These are phyloP conservation scores for Neurospora sp. DNA, from an alignment of 495 filamentous ascomycete species.

Conservation along the genomic window DNA sequence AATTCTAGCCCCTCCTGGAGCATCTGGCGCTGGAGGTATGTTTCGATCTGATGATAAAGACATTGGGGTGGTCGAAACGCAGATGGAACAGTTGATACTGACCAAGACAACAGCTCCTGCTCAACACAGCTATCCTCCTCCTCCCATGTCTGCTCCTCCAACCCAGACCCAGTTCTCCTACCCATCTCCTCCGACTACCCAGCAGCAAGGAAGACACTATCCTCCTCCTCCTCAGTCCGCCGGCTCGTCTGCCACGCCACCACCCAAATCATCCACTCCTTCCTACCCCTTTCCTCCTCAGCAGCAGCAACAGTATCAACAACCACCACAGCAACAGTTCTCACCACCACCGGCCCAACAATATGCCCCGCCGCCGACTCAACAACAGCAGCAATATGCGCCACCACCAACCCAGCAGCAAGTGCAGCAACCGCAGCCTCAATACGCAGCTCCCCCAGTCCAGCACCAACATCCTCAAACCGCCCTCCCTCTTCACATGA, in stretches of 20 bases:
- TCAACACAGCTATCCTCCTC: slow-evolving; percentile 21
- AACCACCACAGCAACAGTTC: slow-evolving; percentile 17
- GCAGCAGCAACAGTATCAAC: slow-evolving; percentile 23
- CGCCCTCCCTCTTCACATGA: slow-evolving; percentile 21
- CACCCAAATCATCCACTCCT: slow-evolving; percentile 15
- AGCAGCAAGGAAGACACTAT: slow-evolving; percentile 20
- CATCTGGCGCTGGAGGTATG: slow-evolving; percentile 18
- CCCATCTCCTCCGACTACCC: slow-evolving; percentile 26
- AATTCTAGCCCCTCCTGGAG: slow-evolving; percentile 15
- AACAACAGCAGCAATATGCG: slow-evolving; percentile 14
- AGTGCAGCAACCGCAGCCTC: slow-evolving; percentile 3
- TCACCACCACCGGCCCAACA: slow-evolving; percentile 8
- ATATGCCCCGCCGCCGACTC: slow-evolving; percentile 26
- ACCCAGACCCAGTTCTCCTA: slow-evolving; percentile 37
- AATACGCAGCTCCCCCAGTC: slow-evolving; percentile 8
- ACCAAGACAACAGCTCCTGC: slow-evolving; percentile 3
- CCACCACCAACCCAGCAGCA: slow-evolving; percentile 16
- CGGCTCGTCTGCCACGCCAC: slow-evolving; percentile 12
- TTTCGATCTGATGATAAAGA: background rate
- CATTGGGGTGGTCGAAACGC: background rate
- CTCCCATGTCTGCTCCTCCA: slow-evolving; percentile 30
- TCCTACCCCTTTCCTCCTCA: slow-evolving; percentile 26
- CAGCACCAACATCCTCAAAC: slow-evolving; percentile 10
- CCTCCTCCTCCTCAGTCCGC: slow-evolving; percentile 19
- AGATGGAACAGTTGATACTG: background rate